Evolutionary conservation across 2,329 filamentous ascomycete genomes (phyloP).

Genomic region (Chrysoporthe deuterocubensis): DNA sequence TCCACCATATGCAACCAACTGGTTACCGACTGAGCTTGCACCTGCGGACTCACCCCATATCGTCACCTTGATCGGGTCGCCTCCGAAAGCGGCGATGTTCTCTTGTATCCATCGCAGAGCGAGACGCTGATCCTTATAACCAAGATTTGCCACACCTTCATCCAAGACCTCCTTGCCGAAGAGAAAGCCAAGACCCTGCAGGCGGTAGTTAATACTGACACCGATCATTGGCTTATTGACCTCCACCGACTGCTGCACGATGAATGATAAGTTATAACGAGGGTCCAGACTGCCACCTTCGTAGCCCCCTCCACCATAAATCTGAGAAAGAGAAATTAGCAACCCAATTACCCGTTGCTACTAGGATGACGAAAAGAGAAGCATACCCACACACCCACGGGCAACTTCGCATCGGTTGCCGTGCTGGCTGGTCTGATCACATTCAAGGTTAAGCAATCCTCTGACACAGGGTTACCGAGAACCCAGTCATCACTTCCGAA

Average conservation of each 20-base stretch:
- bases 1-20: conserved; percentile 36
- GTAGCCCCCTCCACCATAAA: conserved; percentile 49
- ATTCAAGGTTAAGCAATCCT: conserved; percentile 67
- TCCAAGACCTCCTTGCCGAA: conserved; percentile 43
- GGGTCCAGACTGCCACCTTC: conserved; percentile 42
- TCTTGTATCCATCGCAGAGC: conserved; percentile 51
- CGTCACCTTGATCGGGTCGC: conserved; percentile 43
- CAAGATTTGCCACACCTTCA: conserved; percentile 51
- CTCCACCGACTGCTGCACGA: conserved; percentile 49
- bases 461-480: conserved; percentile 37
- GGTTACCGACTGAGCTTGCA: conserved; percentile 40
- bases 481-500: conserved; percentile 42
- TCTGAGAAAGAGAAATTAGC: conserved; percentile 40
- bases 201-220: conserved; percentile 54
- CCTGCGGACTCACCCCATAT: conserved; percentile 50
- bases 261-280: conserved; percentile 61
- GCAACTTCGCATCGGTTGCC: conserved; percentile 35
- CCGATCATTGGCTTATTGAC: conserved; percentile 42
- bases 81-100: conserved; percentile 48
- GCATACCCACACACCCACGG: conserved; percentile 19
- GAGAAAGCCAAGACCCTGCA: conserved; percentile 50
- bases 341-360: conserved; percentile 5
- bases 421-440: conserved; percentile 59
- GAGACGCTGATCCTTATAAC: conserved; percentile 49
- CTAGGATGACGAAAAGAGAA: not conserved